phyloP scores from a whole-genome alignment of 129 eudicot species.

The Flaveria trinervia region DNA sequence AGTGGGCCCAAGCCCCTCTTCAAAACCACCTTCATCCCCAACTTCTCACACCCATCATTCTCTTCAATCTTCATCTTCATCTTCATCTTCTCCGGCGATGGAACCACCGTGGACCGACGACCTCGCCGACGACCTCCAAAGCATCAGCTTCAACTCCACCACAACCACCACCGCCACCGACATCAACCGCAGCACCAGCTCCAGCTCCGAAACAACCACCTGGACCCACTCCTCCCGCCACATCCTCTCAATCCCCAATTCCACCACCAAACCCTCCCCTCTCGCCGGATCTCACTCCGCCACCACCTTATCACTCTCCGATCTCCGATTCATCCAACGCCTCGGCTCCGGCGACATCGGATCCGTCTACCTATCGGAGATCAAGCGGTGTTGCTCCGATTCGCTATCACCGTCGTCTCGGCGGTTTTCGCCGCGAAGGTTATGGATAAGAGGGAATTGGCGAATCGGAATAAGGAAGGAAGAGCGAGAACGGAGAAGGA shows the following conservation, averaged over 20 bases:
- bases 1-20: slow-evolving; percentile 33
- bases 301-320: slow-evolving; percentile 15
- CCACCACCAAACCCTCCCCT: slow-evolving; percentile 32
- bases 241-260: slow-evolving; percentile 21
- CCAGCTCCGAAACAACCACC: slow-evolving; percentile 79
- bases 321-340: slow-evolving; percentile 41
- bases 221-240: slow-evolving; percentile 58
- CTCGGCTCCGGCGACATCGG: slow-evolving; percentile 46
- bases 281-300: slow-evolving; percentile 34
- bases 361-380: slow-evolving; percentile 42
- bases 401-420: neutral
- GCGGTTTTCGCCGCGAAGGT: slow-evolving; percentile 88
- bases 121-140: slow-evolving; percentile 76
- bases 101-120: slow-evolving; percentile 60
- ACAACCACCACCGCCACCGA: slow-evolving; percentile 60
- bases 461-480: slow-evolving; percentile 72
- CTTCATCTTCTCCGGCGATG: slow-evolving; percentile 27
- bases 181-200: slow-evolving; percentile 76
- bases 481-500: slow-evolving; percentile 69
- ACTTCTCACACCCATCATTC: neutral
- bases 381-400: slow-evolving; percentile 34
- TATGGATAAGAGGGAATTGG: slow-evolving; percentile 72
- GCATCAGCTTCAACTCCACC: slow-evolving; percentile 93
- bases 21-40: slow-evolving; percentile 26
- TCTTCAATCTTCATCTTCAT: neutral